These are phyloP conservation scores for Curvularia sp. DNA, from an alignment of 2,329 filamentous ascomycete species.

Conservation along the genomic window DNA sequence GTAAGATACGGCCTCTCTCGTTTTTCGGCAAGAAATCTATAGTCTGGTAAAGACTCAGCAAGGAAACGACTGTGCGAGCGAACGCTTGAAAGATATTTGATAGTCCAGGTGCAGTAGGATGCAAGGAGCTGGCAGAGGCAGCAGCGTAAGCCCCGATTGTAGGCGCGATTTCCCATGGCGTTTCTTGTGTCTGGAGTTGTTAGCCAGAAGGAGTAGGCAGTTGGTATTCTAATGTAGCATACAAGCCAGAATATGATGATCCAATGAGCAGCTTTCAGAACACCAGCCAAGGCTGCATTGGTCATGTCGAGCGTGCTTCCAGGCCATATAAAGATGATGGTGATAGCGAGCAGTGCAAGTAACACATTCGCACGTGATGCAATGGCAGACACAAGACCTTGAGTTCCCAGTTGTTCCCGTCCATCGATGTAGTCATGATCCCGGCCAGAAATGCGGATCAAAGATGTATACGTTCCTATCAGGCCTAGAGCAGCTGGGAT, in stretches of 20 bases:
- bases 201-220: neutral
- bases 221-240: neutral
- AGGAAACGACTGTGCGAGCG: neutral
- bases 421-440: neutral
- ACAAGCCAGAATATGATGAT: conserved; percentile 7
- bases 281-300: neutral
- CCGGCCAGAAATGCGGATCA: neutral
- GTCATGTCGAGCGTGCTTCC: neutral
- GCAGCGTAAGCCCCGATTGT: conserved; percentile 6
- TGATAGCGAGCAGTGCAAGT: neutral
- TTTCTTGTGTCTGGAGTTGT: neutral
- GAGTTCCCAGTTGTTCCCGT: neutral
- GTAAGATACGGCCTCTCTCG: neutral
- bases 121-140: neutral
- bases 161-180: conserved; percentile 7
- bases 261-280: conserved; percentile 9
- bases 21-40: conserved; percentile 2
- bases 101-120: neutral
- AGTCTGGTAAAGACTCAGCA: neutral
- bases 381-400: neutral
- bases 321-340: neutral
- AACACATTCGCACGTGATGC: neutral
- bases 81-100: neutral
- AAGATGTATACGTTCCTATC: neutral
- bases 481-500: neutral